These are phyloP conservation scores for Tagetes erecta DNA, from an alignment of 129 eudicot species.

Conservation along the genomic window DNA sequence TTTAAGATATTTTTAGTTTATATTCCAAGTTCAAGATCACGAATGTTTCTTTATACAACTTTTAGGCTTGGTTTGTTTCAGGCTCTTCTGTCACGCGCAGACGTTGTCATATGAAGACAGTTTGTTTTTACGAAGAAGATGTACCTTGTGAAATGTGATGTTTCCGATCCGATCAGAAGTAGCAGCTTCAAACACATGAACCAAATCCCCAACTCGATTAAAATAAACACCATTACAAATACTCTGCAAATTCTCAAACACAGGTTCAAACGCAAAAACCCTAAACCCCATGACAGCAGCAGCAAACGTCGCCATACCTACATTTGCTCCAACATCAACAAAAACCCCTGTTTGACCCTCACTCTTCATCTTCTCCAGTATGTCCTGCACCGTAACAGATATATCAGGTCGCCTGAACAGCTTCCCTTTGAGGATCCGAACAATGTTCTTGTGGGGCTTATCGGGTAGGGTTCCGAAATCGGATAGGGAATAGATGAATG, in stretches of 20 bases:
- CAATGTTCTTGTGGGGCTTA: slow-evolving; percentile 96
- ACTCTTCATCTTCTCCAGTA: slow-evolving; percentile 57
- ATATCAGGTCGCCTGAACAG: slow-evolving; percentile 74
- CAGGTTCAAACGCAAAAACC: slow-evolving; percentile 90
- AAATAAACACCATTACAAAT: slow-evolving; percentile 89
- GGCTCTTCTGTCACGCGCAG: no score
- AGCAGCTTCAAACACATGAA: slow-evolving; percentile 86
- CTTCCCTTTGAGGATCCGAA: slow-evolving; percentile 69
- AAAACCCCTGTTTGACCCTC: slow-evolving; percentile 63
- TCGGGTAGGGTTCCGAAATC: slow-evolving; percentile 82
- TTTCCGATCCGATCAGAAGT: slow-evolving; percentile 81
- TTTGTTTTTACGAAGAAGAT: not conserved
- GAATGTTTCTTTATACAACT: no score
- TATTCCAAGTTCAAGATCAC: no score
- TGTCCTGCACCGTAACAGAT: slow-evolving; percentile 72
- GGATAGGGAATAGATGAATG: slow-evolving; percentile 73
- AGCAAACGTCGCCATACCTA: slow-evolving; percentile 93
- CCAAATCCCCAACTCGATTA: slow-evolving; percentile 70
- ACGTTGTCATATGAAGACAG: no score
- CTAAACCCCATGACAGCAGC: slow-evolving; percentile 94
- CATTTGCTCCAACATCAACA: slow-evolving; percentile 94
- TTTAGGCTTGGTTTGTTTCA: no score
- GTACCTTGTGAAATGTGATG: slow-evolving; percentile 88
- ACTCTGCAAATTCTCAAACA: slow-evolving; percentile 90
- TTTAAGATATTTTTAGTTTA: no score